A percentile compares a stretch with the other conserved stretches of the same genome.
Evolutionary conservation across 306 rosid species (phyloP).

Genomic region (Acmispon strigosus): DNA sequence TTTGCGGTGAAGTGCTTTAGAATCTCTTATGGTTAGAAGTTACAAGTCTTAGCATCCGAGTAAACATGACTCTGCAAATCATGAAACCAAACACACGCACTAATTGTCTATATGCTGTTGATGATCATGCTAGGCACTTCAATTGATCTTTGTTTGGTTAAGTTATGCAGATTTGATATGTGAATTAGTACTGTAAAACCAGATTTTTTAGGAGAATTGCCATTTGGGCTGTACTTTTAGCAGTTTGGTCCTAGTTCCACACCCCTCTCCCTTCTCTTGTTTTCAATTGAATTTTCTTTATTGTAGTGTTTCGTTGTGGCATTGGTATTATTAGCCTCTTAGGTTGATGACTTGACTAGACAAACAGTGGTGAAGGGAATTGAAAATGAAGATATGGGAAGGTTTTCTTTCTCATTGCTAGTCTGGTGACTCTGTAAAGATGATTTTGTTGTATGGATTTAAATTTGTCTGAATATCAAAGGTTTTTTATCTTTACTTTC

Average conservation of each 20-base stretch:
- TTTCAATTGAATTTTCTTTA: conserved; percentile 7
- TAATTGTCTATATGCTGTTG: conserved; percentile 42
- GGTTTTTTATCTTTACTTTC: conserved; percentile 25
- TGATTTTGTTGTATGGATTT: conserved; percentile 40
- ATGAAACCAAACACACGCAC: too few species aligned
- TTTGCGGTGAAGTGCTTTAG: too few species aligned
- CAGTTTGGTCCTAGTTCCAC: conserved; percentile 33
- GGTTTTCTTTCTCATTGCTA: conserved; percentile 24
- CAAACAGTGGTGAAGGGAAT: conserved; percentile 37
- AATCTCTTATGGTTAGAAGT: too few species aligned
- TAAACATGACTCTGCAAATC: too few species aligned
- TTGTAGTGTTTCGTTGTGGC: conserved; percentile 9
- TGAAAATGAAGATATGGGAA: conserved; percentile 33
- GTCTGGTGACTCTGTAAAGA: conserved; percentile 59
- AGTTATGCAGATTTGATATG: conserved; percentile 24
- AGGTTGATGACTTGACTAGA: conserved; percentile 42
- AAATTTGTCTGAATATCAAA: conserved; percentile 28
- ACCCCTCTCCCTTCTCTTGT: conserved; percentile 8
- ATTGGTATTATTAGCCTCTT: conserved; percentile 38
- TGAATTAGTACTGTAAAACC: conserved; percentile 6
- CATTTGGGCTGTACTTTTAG: conserved; percentile 20
- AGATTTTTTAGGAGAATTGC: conserved; percentile 10
- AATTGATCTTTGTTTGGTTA: conserved; percentile 6
- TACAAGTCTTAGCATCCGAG: too few species aligned
- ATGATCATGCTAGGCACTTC: conserved; percentile 30